Percentiles rank a stretch among this genome's conserved stretches.
These are phyloP conservation scores for Irpex sp. DNA, from an alignment of 1,284 basidiomycete species.

Conservation along the genomic window DNA sequence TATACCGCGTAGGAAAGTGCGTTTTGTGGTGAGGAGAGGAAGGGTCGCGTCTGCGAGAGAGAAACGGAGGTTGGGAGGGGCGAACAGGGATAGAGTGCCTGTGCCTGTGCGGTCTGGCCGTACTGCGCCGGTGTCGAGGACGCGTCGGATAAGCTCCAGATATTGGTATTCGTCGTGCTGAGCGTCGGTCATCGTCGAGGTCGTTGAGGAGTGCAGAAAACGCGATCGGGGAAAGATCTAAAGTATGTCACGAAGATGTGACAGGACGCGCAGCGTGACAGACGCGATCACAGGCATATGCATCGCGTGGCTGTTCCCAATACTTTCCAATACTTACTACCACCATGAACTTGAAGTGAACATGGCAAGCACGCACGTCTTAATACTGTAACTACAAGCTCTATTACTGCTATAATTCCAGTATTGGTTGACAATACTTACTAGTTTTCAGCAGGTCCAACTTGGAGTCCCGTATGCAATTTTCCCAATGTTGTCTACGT, in stretches of 20 bases:
- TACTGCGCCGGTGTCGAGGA: constrained; percentile 71
- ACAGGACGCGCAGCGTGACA: not conserved
- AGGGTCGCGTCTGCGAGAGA: constrained; percentile 71
- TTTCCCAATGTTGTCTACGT: too few relatives aligned
- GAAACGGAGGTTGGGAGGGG: constrained; percentile 86
- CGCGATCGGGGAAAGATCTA: not conserved
- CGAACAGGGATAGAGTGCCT: constrained; percentile 87
- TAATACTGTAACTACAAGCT: too few relatives aligned
- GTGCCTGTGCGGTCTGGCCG: constrained; percentile 92
- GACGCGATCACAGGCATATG: not conserved
- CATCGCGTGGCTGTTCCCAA: too few relatives aligned
- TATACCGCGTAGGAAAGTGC: constrained; percentile 90
- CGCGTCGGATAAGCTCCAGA: constrained; percentile 73
- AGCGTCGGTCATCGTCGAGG: not conserved
- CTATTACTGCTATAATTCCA: too few relatives aligned
- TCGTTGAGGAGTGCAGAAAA: not conserved
- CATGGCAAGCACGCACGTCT: too few relatives aligned
- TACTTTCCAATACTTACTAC: too few relatives aligned
- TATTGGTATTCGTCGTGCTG: constrained; percentile 85
- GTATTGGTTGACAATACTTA: too few relatives aligned
- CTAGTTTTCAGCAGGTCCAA: too few relatives aligned
- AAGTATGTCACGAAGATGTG: not conserved
- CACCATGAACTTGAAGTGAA: too few relatives aligned
- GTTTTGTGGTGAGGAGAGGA: constrained; percentile 93
- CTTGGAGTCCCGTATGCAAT: too few relatives aligned